A percentile compares a stretch with the other conserved stretches of the same genome.
These are phyloP conservation scores for Candida multigemmis DNA, from an alignment of 805 yeast genomes.

Conservation along the genomic window DNA sequence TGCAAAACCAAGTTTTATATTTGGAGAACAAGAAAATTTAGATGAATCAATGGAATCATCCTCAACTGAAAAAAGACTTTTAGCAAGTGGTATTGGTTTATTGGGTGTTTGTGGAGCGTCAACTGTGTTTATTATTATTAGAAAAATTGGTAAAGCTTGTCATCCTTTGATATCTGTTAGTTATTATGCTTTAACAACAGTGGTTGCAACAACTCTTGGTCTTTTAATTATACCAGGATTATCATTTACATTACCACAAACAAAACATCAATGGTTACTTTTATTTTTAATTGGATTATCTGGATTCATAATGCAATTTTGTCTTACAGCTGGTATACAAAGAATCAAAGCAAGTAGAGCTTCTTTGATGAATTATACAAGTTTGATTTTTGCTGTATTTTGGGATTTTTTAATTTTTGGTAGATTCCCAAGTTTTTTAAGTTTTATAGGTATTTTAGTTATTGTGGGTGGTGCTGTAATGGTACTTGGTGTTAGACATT, in stretches of 20 bases:
- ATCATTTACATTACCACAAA: slow-evolving; percentile 51
- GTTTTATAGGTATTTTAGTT: slow-evolving; percentile 59
- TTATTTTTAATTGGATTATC: slow-evolving; percentile 56
- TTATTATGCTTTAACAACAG: slow-evolving; percentile 58
- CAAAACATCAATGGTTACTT: slow-evolving; percentile 56
- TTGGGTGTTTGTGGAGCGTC: slow-evolving; percentile 66
- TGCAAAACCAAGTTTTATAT: slow-evolving; percentile 71
- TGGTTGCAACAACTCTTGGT: slow-evolving; percentile 44
- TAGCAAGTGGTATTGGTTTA: slow-evolving; percentile 57
- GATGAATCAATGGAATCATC: slow-evolving; percentile 40
- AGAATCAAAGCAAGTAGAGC: slow-evolving; percentile 72
- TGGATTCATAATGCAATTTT: slow-evolving; percentile 78
- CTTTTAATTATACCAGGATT: slow-evolving; percentile 50
- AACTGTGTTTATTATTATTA: slow-evolving; percentile 56
- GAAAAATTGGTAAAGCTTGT: slow-evolving; percentile 69
- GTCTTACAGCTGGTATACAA: slow-evolving; percentile 76
- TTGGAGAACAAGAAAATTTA: slow-evolving; percentile 33
- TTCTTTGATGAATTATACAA: slow-evolving; percentile 66
- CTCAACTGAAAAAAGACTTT: slow-evolving; percentile 44
- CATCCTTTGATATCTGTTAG: slow-evolving; percentile 78
- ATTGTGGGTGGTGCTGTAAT: slow-evolving; percentile 58
- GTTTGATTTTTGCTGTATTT: slow-evolving; percentile 66
- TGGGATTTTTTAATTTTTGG: slow-evolving; percentile 70
- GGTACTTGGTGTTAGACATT: too few relatives aligned
- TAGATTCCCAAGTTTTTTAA: slow-evolving; percentile 62